A percentile compares a stretch with the other conserved stretches of the same genome.
Conservation (phyloP, 2,329 filamentous ascomycete genomes). For the Ophiostoma sp. region DNA sequence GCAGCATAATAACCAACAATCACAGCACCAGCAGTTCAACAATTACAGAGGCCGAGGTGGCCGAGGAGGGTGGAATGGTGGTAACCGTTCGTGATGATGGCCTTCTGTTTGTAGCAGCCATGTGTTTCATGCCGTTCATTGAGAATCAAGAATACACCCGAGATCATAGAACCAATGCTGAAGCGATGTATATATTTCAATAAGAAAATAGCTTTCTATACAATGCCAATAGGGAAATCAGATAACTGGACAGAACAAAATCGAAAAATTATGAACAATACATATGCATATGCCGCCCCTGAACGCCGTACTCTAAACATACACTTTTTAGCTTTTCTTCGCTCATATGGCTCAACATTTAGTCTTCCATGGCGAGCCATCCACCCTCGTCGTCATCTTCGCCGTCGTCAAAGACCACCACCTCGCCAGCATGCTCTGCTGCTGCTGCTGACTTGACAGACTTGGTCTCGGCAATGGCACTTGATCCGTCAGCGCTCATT, state of each 20-base stretch:
- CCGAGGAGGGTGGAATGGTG: neutral
- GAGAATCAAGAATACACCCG: neutral
- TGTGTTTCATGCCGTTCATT: neutral
- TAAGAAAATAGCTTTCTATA: neutral
- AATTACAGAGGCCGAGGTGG: neutral
- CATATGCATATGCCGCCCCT: slow-evolving; percentile 11
- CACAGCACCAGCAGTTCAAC: slow-evolving; percentile 2
- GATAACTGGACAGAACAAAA: neutral
- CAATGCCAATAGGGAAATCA: slow-evolving; percentile 13
- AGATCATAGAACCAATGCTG: neutral
- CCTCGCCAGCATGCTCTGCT: neutral
- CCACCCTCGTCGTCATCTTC: slow-evolving; percentile 22
- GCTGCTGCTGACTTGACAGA: slow-evolving; percentile 7
- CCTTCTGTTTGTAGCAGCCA: neutral
- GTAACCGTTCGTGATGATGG: neutral
- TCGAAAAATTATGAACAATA: neutral
- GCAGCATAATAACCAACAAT: slow-evolving; percentile 10
- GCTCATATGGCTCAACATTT: neutral
- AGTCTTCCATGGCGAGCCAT: slow-evolving; percentile 23
- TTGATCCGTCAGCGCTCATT: neutral
- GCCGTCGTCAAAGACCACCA: slow-evolving; percentile 21
- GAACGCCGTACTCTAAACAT: slow-evolving; percentile 18
- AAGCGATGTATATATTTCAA: neutral
- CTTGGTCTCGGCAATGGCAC: slow-evolving; percentile 4
- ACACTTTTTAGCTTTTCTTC: neutral